Conservation (phyloP, 495 filamentous ascomycete genomes). For the Bombardia bombarda region DNA sequence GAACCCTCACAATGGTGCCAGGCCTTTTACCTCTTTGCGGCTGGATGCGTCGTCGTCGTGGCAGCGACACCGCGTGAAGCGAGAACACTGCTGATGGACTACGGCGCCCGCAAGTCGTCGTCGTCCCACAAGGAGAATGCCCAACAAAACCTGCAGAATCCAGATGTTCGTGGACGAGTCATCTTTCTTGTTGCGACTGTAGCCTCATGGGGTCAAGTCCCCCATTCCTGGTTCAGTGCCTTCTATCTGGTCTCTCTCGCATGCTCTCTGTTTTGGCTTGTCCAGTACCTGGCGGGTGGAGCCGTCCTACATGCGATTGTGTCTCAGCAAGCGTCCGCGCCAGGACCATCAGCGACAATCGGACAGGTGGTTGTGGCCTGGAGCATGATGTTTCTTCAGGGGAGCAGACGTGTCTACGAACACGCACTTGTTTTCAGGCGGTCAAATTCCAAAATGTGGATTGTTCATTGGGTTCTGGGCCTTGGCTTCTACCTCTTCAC, state of each 20-base stretch:
- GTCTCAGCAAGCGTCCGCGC: conserved; percentile 17
- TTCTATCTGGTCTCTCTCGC: conserved; percentile 72
- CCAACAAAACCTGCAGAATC: background rate
- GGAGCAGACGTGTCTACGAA: conserved; percentile 66
- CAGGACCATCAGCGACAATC: conserved; percentile 44
- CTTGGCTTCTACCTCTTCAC: conserved; percentile 67
- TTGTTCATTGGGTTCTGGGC: conserved; percentile 73
- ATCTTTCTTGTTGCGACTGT: conserved; percentile 18
- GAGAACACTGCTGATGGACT: conserved; percentile 34
- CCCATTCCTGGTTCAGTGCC: conserved; percentile 79
- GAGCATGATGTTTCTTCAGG: conserved; percentile 67
- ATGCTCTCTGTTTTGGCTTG: conserved; percentile 69
- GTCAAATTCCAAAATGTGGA: conserved; percentile 66
- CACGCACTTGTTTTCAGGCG: conserved; percentile 52
- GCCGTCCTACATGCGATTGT: conserved; percentile 36
- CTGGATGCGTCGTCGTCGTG: conserved; percentile 27
- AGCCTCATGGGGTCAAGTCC: conserved; percentile 48
- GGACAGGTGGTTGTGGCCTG: conserved; percentile 62
- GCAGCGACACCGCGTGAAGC: conserved; percentile 31
- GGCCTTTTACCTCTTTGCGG: conserved; percentile 36
- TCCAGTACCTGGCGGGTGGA: conserved; percentile 56
- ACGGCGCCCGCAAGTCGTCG: conserved; percentile 35
- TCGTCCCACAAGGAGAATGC: background rate
- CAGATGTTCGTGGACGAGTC: conserved; percentile 10
- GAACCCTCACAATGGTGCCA: conserved; percentile 35